Evolutionary conservation across 208 protist genomes (phyloP).

Genomic region (Crithidia brevicula): DNA sequence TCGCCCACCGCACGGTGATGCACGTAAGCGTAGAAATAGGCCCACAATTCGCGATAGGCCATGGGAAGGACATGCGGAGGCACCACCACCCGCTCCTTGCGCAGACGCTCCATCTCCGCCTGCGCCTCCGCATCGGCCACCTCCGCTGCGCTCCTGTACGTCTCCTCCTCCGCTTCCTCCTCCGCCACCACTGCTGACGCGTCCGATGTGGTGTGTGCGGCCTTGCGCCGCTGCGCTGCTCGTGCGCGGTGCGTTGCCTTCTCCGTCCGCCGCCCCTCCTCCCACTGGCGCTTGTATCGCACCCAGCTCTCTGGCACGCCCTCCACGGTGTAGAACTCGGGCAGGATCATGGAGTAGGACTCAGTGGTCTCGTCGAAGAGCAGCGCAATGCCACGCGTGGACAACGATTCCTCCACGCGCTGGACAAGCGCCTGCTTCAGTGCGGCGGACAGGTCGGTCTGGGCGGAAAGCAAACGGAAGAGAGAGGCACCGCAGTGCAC

Average conservation of each 20-base stretch:
- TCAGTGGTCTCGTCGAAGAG: conserved; percentile 30
- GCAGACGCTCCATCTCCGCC: conserved; percentile 12
- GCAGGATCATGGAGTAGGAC: conserved; percentile 47
- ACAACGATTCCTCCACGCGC: conserved; percentile 28
- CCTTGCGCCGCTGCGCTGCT: background rate
- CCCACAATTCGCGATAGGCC: conserved; percentile 50
- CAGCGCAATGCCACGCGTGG: conserved; percentile 42
- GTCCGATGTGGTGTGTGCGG: too few species aligned
- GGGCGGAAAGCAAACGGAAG: conserved; percentile 14
- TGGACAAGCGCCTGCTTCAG: conserved; percentile 38
- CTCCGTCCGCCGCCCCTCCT: background rate
- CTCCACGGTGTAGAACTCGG: conserved; percentile 39
- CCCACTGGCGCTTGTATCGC: conserved; percentile 23
- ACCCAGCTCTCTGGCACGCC: conserved; percentile 49
- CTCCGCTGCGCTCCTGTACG: background rate
- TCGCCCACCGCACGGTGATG: conserved; percentile 26
- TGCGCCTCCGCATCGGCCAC: conserved; percentile 14
- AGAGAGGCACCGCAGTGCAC: conserved; percentile 53
- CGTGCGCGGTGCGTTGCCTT: background rate
- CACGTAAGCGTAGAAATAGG: conserved; percentile 65
- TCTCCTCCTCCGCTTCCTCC: background rate
- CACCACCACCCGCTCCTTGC: conserved; percentile 18
- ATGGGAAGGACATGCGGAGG: conserved; percentile 26
- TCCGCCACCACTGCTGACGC: background rate
- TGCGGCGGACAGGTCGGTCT: conserved; percentile 5